phyloP scores from a whole-genome alignment of 2,329 filamentous ascomycete genomes.

The Calonectria pseudoreteaudii region DNA sequence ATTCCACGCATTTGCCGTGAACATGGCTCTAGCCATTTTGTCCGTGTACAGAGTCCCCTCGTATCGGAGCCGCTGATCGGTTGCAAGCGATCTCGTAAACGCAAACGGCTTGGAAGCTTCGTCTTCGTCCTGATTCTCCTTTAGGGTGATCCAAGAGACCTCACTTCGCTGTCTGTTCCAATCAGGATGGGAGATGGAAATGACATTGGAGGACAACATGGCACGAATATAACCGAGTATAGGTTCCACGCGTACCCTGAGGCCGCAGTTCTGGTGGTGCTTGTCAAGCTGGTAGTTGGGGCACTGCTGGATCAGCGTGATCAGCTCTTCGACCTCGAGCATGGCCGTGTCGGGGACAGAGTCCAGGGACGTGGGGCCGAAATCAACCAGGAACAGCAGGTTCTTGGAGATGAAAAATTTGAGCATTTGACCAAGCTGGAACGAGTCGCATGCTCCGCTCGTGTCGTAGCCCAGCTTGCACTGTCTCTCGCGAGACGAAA shows the following conservation, averaged over 20 bases:
- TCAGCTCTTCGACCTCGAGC: slow-evolving; percentile 71
- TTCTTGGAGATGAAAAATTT: slow-evolving; percentile 74
- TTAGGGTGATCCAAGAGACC: slow-evolving; percentile 54
- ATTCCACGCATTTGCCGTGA: slow-evolving; percentile 69
- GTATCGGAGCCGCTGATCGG: slow-evolving; percentile 62
- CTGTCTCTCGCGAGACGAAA: slow-evolving; percentile 74
- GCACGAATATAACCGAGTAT: slow-evolving; percentile 73
- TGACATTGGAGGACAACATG: slow-evolving; percentile 62
- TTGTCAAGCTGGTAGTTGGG: slow-evolving; percentile 81
- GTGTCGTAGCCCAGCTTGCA: slow-evolving; percentile 82
- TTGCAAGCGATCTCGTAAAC: slow-evolving; percentile 63
- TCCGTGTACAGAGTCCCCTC: slow-evolving; percentile 63
- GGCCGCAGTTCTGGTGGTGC: slow-evolving; percentile 79
- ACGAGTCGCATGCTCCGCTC: slow-evolving; percentile 78
- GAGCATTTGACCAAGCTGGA: slow-evolving; percentile 82
- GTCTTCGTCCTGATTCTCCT: slow-evolving; percentile 26
- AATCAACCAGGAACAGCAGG: slow-evolving; percentile 70
- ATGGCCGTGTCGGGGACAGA: slow-evolving; percentile 61
- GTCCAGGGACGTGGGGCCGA: slow-evolving; percentile 61
- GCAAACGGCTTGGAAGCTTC: slow-evolving; percentile 51
- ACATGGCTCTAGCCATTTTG: slow-evolving; percentile 63
- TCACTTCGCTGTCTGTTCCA: slow-evolving; percentile 59
- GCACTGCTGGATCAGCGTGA: slow-evolving; percentile 72
- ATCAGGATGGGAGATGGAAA: slow-evolving; percentile 56
- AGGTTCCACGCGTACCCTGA: slow-evolving; percentile 73